Base-by-base conservation (phyloP, 1,139 yeast genomes). In the Lodderomyces metapsilosis region DNA sequence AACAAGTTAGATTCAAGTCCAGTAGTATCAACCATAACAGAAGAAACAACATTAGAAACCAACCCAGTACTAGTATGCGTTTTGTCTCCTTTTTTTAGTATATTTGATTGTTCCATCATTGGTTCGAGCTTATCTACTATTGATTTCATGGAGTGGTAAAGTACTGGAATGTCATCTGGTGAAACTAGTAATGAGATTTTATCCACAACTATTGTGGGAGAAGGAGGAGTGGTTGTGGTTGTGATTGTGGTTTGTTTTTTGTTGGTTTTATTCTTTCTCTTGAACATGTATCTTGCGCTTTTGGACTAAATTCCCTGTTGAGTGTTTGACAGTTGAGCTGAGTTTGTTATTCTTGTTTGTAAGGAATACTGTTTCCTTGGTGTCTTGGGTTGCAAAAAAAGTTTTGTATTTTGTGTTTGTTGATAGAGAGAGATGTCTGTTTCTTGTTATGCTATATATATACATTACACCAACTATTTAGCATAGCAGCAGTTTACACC, bases 81-180 rank as follows among this genome's bases (percentile, higher is more conserved):
- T n/a, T n/a, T n/a, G n/a, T n/a, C n/a, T n/a, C n/a, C 9, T n/a
- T 23, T 10, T 10, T 25, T 25, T 15, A 12, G n/a, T 3, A 15
- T 18, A 3, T 18, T 18, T 15, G 32, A 13, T 15, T 15, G 18
- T 8, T 28, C 32, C 32, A 28, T 28, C 7, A n/a, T n/a, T 15
- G 32, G 32, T 11, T 28, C 32, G 13, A 28, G 15, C 12, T 28
- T 28, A 15, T 10, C 9, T 3, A 28, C 32, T 6, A 28, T 15
- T 15, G 32, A 28, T 28, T 28, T 28, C 32, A 28, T 28, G 32
- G 32, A 8, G 12, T 28, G n/a, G 18, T 28, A 28, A 4, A 28
- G 15, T 3, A 15, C 4, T 8, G 32, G 32, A 9, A 28, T 28
- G 15, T 28, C 32, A 15, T 28, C 18, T 28, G 32, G 32, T 28